Evolutionary conservation across 179 eudicot species (phyloP).

Genomic region (Spinacia oleracea): DNA sequence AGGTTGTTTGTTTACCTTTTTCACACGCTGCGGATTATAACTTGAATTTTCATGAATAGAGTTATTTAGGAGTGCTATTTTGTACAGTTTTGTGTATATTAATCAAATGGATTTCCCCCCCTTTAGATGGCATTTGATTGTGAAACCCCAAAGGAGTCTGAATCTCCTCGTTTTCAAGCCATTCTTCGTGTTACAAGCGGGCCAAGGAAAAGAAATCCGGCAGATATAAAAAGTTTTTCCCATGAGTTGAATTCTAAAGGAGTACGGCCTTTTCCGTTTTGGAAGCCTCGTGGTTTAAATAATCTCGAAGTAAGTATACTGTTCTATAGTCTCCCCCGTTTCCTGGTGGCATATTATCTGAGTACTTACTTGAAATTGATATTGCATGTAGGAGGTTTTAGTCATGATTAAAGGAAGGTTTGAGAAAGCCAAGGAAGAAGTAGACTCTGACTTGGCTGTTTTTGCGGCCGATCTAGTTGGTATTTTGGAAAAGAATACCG

Average conservation of each 20-base stretch:
- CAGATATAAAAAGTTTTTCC: constrained; percentile 93
- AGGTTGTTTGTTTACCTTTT: constrained; percentile 42
- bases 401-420: constrained; percentile 85
- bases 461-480: constrained; percentile 98
- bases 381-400: constrained; percentile 72
- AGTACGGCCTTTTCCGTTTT: constrained; percentile 88
- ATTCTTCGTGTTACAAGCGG: constrained; percentile 96
- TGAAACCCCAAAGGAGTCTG: constrained; percentile 99
- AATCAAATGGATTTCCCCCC: constrained; percentile 9
- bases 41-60: background rate
- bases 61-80: background rate
- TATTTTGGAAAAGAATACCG: constrained; percentile 84
- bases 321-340: constrained; percentile 3
- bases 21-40: background rate
- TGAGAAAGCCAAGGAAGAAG: constrained; percentile 99
- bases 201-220: constrained; percentile 86
- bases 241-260: constrained; percentile 95
- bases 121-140: constrained; percentile 76
- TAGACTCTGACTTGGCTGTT: constrained; percentile 83
- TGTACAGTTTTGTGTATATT: constrained; percentile 9
- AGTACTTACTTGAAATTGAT: constrained; percentile 9
- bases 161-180: constrained; percentile 99
- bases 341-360: background rate
- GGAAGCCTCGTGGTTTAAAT: constrained; percentile 95
- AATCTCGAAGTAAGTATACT: constrained; percentile 69